Conservation (phyloP, 352 stramenopile species). For the Pythium scleroteichum region DNA sequence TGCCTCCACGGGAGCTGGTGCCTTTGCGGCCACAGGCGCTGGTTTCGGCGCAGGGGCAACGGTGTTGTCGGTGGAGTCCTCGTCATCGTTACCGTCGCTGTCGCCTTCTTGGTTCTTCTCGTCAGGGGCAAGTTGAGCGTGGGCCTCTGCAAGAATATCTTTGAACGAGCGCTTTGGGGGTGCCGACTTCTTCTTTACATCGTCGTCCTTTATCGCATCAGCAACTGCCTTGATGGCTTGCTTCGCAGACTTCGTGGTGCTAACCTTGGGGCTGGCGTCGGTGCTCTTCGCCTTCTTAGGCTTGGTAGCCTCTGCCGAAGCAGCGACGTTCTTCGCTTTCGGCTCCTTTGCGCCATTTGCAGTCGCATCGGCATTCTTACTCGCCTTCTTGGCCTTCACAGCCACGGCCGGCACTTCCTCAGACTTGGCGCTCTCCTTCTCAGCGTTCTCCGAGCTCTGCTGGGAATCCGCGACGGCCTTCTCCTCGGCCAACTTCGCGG, state of each 20-base stretch:
- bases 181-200: background rate
- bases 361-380: background rate
- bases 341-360: background rate
- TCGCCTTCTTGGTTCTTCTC: constrained; percentile 26
- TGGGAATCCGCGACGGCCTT: background rate
- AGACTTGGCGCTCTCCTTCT: background rate
- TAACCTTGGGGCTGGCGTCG: constrained; percentile 27
- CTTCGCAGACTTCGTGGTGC: constrained; percentile 16
- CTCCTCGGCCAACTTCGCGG: constrained; percentile 6
- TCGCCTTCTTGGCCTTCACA: constrained; percentile 9
- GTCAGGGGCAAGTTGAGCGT: constrained; percentile 37
- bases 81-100: constrained; percentile 6
- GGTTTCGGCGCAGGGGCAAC: constrained; percentile 6
- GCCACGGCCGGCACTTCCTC: background rate
- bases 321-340: background rate
- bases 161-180: constrained; percentile 36
- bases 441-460: background rate
- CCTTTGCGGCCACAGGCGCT: background rate
- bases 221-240: constrained; percentile 10
- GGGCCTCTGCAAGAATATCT: constrained; percentile 43
- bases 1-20: constrained; percentile 16
- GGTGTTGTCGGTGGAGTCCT: constrained; percentile 21
- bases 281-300: constrained; percentile 15
- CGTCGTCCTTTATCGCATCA: constrained; percentile 19
- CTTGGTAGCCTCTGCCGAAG: constrained; percentile 1